Evolutionary conservation across 768 basidiomycete genomes (phyloP), one percentile per base, ranked within the genome.

Genomic region (Mycena leptocephala): DNA sequence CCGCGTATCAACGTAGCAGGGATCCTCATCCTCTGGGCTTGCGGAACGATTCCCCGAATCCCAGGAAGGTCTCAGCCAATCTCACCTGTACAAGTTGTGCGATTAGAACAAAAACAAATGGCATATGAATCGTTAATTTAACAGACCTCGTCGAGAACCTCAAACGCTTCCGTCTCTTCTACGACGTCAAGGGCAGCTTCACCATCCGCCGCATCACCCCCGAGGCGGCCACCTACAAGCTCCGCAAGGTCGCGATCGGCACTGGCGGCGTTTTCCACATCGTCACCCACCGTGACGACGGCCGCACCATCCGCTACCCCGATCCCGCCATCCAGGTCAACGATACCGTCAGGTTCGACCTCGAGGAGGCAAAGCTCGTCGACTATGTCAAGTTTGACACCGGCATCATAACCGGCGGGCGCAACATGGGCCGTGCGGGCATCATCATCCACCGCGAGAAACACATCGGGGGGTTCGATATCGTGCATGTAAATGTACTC

Each of bases 151-250:
- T n/a, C n/a, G n/a, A n/a, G n/a, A n/a, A n/a, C n/a, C n/a, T n/a
- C n/a, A n/a, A n/a, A n/a, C n/a, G n/a, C 91, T 99, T 99, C 94
- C 98, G 98, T 87, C 92, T 99, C 75, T 91, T 99, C 51, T 99
- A 99, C 91, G 98, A 99, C 85, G 94, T 99, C 88, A 99, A 99
- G 91, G 98, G 98, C 80, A 98, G 98, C 80, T 99, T 99, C 91
- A 95, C 97, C 80, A 98, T 99, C 86, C 98, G 99, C 91, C 96
- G 98, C 82, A 99, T 99, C 92, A 97, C 97, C 67, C 92, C 95
- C 46, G 98, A 99, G 88, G 98, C 99, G 87, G 96, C 98, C 64
- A 89, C 90, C 81, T 99, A 96, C 93, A 99, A 99, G 88, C 96
- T 99, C 82, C 93, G 93, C 85, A 94, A 93, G 81, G 95, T 97